Evolutionary conservation across 2,329 filamentous ascomycete genomes (phyloP), one percentile per base, ranked within the genome.

Genomic region (Aspergillus quadrilineatus): DNA sequence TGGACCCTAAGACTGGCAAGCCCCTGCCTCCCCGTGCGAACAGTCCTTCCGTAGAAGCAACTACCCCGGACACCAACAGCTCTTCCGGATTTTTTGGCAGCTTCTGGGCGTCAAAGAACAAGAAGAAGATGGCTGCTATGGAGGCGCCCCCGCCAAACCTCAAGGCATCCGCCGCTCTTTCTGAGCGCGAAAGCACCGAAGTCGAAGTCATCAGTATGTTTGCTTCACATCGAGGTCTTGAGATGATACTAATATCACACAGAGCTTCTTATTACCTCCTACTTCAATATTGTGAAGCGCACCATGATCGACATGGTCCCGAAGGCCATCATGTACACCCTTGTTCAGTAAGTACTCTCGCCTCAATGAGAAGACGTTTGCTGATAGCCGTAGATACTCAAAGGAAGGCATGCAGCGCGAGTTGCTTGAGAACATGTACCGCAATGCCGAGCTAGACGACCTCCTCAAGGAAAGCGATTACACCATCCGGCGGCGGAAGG

Each of bases 111-210:
- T 92, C 90, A 71, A 99, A 97, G 85, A 99, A 97, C 80, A 99
- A 97, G 87, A 99, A 99, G 88, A 97, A 97, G 87, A 95, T 96
- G 79, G 94, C 94, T n/a, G 92, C 93, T 47, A 99, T 99, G 94
- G 94, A 99, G 74, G 82, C 94, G 12, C 94, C 94, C 39, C 94
- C 94, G 60, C 85, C 94, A 30, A 93, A 86, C 42, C 85, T 99
- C 56, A 99, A 97, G 80, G 94, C 94, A 34, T 96, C 91, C 3
- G 93, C 94, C 42, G 96, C 88, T 28, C 81, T 99, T 39, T 96
- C 90, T 4, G 94, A 99, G 78, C 91, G 94, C 60, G 94, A 99
- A 75, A 88, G 87, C 58, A 90, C 96, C 62, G 94, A 99, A 75
- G 94, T 99, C 46, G 94, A 99, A 77, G 92, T 99, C 60, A 99